Conservation (phyloP, 2,329 filamentous ascomycete genomes). For the Magnaporthales sp. region DNA sequence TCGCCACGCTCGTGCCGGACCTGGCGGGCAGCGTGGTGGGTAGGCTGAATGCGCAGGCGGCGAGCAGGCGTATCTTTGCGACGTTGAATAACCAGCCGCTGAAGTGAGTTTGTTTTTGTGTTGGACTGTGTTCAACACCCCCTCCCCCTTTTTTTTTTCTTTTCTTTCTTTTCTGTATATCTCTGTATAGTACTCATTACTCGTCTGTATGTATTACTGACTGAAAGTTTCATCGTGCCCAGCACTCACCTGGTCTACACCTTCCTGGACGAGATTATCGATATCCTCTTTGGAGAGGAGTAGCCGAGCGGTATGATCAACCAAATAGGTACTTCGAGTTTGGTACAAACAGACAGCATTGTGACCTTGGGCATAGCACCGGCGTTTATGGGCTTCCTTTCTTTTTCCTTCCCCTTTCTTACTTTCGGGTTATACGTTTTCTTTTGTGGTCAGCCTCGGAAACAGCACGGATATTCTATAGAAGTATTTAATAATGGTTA, state of each 20-base stretch:
- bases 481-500: background rate
- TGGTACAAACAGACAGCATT: background rate
- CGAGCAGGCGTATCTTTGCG: slow-evolving; percentile 80
- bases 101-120: slow-evolving; percentile 58
- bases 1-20: slow-evolving; percentile 85
- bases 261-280: slow-evolving; percentile 61
- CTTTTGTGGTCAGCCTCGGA: background rate
- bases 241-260: slow-evolving; percentile 63
- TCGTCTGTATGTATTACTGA: background rate
- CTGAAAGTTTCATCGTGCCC: slow-evolving; percentile 13
- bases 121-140: no score
- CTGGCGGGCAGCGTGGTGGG: slow-evolving; percentile 90
- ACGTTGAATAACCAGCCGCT: slow-evolving; percentile 84
- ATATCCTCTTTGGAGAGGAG: slow-evolving; percentile 49
- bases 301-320: slow-evolving; percentile 7
- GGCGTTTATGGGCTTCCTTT: slow-evolving; percentile 13
- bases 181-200: no score
- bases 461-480: background rate
- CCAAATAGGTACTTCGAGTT: background rate
- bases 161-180: no score
- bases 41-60: slow-evolving; percentile 80
- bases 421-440: background rate
- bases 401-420: background rate
- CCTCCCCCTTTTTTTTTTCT: slow-evolving; percentile 3
- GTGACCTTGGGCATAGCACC: slow-evolving; percentile 15